Percentiles rank a stretch among this genome's conserved stretches.
phyloP scores from a whole-genome alignment of 306 rosid genomes.

The Cyclanthera cordifolia region DNA sequence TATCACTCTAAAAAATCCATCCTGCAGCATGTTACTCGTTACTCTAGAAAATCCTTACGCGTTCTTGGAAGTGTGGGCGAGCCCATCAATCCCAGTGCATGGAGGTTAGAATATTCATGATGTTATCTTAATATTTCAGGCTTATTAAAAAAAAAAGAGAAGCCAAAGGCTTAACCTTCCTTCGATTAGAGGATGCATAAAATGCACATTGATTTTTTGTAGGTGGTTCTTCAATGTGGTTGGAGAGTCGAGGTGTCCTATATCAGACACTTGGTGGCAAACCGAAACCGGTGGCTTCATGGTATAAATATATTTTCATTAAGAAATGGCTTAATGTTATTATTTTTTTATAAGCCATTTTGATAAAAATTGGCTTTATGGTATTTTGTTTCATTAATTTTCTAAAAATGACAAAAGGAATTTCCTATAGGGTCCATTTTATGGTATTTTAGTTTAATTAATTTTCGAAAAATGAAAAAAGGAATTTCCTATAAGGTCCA shows the following conservation, averaged over 20 bases:
- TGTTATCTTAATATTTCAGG: neutral
- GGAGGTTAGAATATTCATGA: constrained; percentile 47
- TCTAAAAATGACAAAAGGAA: neutral
- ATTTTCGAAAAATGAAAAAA: neutral
- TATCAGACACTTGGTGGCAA: constrained; percentile 99
- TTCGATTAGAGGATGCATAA: neutral
- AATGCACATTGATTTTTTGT: constrained; percentile 15
- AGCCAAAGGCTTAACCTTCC: no score
- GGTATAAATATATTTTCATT: neutral
- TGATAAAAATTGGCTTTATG: constrained; percentile 50
- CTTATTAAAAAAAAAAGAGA: neutral
- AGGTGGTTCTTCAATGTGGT: constrained; percentile 92
- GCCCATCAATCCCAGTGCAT: constrained; percentile 98
- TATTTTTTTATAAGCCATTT: neutral
- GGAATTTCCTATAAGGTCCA: no score
- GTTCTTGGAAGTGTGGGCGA: constrained; percentile 95
- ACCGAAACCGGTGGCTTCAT: constrained; percentile 98
- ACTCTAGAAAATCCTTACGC: constrained; percentile 79
- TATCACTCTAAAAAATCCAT: constrained; percentile 4
- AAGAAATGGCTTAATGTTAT: neutral
- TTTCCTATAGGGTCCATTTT: constrained; percentile 12
- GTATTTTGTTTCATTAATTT: constrained; percentile 35
- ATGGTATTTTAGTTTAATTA: constrained; percentile 52
- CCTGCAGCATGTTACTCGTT: constrained; percentile 71
- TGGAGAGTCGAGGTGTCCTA: constrained; percentile 92